Evolutionary conservation across 495 filamentous ascomycete species (phyloP).

Genomic region (Glutinoglossum americanum): DNA sequence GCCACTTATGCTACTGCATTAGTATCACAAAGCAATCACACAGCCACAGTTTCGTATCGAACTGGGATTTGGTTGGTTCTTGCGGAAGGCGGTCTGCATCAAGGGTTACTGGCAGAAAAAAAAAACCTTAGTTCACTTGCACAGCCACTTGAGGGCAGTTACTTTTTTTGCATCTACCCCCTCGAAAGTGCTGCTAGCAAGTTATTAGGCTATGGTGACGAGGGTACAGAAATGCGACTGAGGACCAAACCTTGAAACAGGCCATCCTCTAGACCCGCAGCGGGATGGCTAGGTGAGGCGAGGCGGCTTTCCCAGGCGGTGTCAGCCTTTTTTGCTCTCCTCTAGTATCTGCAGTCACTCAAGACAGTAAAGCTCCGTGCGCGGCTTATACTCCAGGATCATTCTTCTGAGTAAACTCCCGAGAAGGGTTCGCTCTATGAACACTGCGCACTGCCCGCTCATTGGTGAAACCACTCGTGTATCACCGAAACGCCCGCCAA

Average conservation of each 20-base stretch:
- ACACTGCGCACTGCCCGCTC: not conserved
- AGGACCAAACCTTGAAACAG: too few relatives aligned
- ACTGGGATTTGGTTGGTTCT: not conserved
- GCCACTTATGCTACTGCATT: not conserved
- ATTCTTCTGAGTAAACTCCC: not conserved
- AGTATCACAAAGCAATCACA: not conserved
- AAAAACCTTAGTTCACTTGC: not conserved
- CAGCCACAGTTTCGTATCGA: not conserved
- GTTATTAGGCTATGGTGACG: not conserved
- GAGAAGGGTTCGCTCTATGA: not conserved
- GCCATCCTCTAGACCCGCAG: too few relatives aligned
- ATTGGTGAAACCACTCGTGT: not conserved
- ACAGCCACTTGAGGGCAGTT: not conserved
- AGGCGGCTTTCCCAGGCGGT: not conserved
- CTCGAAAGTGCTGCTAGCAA: too few relatives aligned
- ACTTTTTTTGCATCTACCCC: not conserved
- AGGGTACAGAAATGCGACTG: too few relatives aligned
- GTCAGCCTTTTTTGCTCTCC: not conserved
- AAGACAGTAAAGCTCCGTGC: not conserved
- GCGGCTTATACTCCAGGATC: not conserved
- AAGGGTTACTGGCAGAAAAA: not conserved
- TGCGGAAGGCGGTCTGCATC: not conserved
- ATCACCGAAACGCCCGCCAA: not conserved
- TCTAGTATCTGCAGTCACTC: not conserved
- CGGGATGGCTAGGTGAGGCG: not conserved